Conservation (phyloP, 202 grass and related monocot genomes). For the Brachypodium distachyon region DNA sequence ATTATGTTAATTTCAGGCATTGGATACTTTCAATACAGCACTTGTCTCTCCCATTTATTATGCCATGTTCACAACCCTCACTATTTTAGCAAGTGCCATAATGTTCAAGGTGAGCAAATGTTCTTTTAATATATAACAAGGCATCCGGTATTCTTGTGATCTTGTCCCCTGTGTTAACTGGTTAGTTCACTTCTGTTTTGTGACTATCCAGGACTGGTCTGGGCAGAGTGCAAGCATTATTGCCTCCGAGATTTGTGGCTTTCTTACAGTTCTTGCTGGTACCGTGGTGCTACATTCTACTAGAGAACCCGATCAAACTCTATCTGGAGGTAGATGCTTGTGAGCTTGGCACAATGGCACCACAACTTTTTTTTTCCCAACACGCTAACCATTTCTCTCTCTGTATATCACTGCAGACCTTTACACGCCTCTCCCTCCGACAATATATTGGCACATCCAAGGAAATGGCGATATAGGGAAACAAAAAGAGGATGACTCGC, state of each 20-base stretch:
- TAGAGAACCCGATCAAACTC: slow-evolving; percentile 67
- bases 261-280: slow-evolving; percentile 80
- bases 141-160: background rate
- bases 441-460: slow-evolving; percentile 98
- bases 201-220: slow-evolving; percentile 73
- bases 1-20: slow-evolving; percentile 49
- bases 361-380: background rate
- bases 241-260: slow-evolving; percentile 79
- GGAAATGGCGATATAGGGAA: slow-evolving; percentile 58
- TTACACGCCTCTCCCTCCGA: slow-evolving; percentile 68
- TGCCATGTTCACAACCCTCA: slow-evolving; percentile 96
- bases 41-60: slow-evolving; percentile 94
- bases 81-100: slow-evolving; percentile 94
- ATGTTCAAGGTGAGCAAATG: slow-evolving; percentile 93
- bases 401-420: slow-evolving; percentile 52
- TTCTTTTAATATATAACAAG: background rate
- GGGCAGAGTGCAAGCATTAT: slow-evolving; percentile 85
- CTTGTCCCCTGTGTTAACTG: background rate
- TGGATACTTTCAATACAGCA: slow-evolving; percentile 98
- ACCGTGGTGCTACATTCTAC: slow-evolving; percentile 85
- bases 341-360: background rate
- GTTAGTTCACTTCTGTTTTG: background rate
- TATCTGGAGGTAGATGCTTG: slow-evolving; percentile 51
- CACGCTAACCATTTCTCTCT: background rate
- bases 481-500: slow-evolving; percentile 65